Base-by-base conservation (phyloP, 495 filamentous ascomycete species). In the Trichoderma erinaceum region DNA sequence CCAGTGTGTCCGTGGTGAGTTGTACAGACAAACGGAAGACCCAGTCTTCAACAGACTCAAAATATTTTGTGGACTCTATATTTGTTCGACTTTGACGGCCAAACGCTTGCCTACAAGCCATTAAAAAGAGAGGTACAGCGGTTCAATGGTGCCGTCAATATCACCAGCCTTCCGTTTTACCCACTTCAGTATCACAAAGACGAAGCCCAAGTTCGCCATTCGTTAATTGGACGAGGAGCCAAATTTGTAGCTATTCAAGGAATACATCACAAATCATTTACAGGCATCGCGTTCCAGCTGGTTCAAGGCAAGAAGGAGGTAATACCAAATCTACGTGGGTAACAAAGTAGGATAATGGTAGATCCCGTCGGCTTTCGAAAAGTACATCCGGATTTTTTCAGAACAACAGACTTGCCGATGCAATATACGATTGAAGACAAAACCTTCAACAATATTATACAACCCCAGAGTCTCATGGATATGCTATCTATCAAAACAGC, bases 1-100 rank as follows among this genome's bases (percentile, higher is more conserved):
- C 93, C 1, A 88, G 92, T 41, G 90, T 91, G n/a, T 93, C 96
- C 83, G 94, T 91, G 73, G 87, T 97, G 35, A 92, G 95, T 68
- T 89, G 90, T 67, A 89, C 90, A 1, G 86, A 87, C 73, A 91
- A 87, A 72, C 87, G 93, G 66, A 84, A 78, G 18, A 86, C 3
- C 35, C 4, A 10, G 8, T 10, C 82, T 44, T 88, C 94, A 73
- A 86, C 92, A 76, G 88, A 87, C 69, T 90, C 91, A 1, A 85
- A 89, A 83, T 96, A 94, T 77, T 84, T 81, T 69, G 83, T 97
- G 38, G 90, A 96, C 74, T 92, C 92, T 21, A 86, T 87, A 78
- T 80, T 82, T 69, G 84, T 93, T 93, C n/a, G 89, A 93, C 75
- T 92, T 91, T 71, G 89, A 95, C 71, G 90, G 92, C 64, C 92